Conservation (phyloP, 208 protist genomes). For the Trypanosoma mega region DNA sequence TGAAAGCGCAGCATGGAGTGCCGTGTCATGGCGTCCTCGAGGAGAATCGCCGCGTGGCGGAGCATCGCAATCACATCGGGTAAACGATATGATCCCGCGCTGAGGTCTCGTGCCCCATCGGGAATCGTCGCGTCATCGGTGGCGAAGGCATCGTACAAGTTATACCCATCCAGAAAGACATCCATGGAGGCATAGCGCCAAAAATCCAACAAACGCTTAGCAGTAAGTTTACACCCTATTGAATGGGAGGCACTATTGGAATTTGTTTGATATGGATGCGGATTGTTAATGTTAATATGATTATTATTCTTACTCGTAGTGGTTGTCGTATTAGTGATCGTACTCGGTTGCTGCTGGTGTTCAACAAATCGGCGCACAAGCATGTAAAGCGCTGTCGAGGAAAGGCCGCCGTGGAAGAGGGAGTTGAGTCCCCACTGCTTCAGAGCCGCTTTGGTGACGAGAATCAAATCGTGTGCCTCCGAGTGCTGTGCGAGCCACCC, state of each 20-base stretch:
- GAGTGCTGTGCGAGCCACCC: conserved; percentile 32
- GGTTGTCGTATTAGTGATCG: too few species aligned
- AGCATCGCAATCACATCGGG: conserved; percentile 48
- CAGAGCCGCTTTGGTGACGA: conserved; percentile 59
- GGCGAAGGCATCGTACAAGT: conserved; percentile 46
- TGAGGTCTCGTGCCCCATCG: conserved; percentile 24
- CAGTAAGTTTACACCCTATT: not conserved
- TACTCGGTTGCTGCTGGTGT: conserved; percentile 28
- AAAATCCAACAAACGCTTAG: conserved; percentile 42
- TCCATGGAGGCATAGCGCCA: conserved; percentile 49
- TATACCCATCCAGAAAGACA: conserved; percentile 44
- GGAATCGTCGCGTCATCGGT: not conserved
- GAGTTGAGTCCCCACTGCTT: conserved; percentile 57
- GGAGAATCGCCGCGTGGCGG: conserved; percentile 28
- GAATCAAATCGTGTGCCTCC: conserved; percentile 32
- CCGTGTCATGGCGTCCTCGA: conserved; percentile 36
- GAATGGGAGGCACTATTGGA: too few species aligned
- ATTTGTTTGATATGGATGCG: too few species aligned
- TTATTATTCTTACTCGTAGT: too few species aligned
- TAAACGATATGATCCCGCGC: conserved; percentile 37
- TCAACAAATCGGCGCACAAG: conserved; percentile 57
- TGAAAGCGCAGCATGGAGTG: not conserved
- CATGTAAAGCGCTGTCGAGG: conserved; percentile 59
- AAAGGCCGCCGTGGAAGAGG: conserved; percentile 49
- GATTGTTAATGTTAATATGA: too few species aligned